Conservation (phyloP, 495 filamentous ascomycete species). For the Penicillium coffeae region DNA sequence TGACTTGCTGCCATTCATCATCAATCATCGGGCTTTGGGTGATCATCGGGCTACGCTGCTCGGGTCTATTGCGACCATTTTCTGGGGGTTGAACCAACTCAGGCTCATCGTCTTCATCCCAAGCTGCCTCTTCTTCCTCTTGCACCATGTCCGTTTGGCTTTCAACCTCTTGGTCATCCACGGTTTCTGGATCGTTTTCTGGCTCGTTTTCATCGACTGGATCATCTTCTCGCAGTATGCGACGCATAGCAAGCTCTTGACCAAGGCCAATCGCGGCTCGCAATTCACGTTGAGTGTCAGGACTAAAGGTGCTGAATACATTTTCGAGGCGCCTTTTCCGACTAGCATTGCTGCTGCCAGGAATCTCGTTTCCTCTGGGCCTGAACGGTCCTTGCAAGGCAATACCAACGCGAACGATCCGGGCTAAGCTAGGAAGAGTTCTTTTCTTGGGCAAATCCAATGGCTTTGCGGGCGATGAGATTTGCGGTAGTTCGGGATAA, state of each 20-base stretch:
- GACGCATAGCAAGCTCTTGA: constrained; percentile 43
- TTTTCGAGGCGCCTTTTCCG: constrained; percentile 33
- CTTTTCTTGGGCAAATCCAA: not conserved
- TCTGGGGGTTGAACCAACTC: not conserved
- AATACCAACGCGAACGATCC: constrained; percentile 43
- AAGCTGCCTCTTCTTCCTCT: constrained; percentile 1
- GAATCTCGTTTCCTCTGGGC: constrained; percentile 15
- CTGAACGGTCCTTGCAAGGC: constrained; percentile 45
- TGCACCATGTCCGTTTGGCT: not conserved
- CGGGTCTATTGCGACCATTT: not conserved
- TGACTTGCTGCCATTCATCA: not conserved
- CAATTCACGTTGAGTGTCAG: constrained; percentile 20
- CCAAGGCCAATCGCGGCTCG: constrained; percentile 46
- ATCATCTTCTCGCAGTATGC: constrained; percentile 13
- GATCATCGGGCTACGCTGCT: not conserved
- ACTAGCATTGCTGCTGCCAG: constrained; percentile 2
- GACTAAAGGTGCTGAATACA: constrained; percentile 44
- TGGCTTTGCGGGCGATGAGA: constrained; percentile 2
- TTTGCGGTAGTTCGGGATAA: constrained; percentile 17
- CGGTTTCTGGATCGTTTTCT: not conserved
- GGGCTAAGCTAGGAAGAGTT: constrained; percentile 32
- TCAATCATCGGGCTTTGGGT: not conserved
- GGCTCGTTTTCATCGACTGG: constrained; percentile 5
- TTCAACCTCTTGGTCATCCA: not conserved
- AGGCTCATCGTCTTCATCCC: constrained; percentile 5